These are phyloP conservation scores for Malus hybrid DNA, from an alignment of 331 rosid genomes.

Conservation along the genomic window DNA sequence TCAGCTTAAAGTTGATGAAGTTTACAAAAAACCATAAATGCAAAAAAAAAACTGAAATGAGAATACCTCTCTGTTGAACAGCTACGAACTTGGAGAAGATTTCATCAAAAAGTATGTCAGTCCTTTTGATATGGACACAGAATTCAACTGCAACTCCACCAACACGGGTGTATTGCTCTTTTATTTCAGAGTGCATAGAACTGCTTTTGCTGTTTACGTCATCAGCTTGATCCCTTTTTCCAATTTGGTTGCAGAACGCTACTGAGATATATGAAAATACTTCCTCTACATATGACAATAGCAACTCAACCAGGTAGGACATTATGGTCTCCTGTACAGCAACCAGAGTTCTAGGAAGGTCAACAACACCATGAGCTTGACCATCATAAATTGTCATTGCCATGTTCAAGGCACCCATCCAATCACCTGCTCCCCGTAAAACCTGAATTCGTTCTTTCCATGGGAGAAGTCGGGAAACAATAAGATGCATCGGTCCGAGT, in stretches of 20 bases:
- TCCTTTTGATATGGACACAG: constrained; percentile 91
- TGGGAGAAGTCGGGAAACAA: constrained; percentile 87
- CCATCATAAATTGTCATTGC: constrained; percentile 92
- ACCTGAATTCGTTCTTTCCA: constrained; percentile 94
- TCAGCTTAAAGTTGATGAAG: neutral
- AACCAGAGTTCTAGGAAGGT: constrained; percentile 89
- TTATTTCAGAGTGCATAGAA: constrained; percentile 72
- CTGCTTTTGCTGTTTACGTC: constrained; percentile 34
- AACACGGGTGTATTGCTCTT: constrained; percentile 87
- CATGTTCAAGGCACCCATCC: constrained; percentile 99
- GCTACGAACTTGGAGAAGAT: constrained; percentile 72
- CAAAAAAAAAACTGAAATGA: constrained; percentile 11
- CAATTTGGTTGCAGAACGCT: constrained; percentile 87
- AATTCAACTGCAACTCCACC: constrained; percentile 99
- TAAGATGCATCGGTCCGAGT: constrained; percentile 71
- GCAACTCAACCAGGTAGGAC: constrained; percentile 88
- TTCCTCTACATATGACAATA: constrained; percentile 86
- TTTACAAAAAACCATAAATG: neutral
- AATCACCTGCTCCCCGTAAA: constrained; percentile 83
- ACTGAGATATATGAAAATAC: constrained; percentile 92
- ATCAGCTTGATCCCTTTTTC: constrained; percentile 46
- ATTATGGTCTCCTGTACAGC: constrained; percentile 87
- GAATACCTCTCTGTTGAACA: constrained; percentile 79
- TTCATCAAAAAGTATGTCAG: constrained; percentile 91
- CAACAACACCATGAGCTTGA: constrained; percentile 87